These are phyloP conservation scores for Candida glucosophila DNA, from an alignment of 1,139 yeast genomes.

Conservation along the genomic window DNA sequence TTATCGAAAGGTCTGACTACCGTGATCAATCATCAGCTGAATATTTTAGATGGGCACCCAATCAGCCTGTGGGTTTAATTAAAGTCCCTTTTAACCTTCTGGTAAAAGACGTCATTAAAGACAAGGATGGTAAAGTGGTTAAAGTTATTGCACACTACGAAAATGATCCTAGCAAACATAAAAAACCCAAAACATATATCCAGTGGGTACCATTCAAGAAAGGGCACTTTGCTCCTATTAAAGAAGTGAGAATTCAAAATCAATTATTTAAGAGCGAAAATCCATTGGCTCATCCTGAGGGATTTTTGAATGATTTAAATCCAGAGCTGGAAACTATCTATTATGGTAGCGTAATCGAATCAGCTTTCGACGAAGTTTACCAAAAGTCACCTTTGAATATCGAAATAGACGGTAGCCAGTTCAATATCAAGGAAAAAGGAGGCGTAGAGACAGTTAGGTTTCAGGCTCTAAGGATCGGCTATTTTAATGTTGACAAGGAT, in stretches of 20 bases:
- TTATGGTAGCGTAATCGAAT: constrained; percentile 66
- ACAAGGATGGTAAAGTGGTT: constrained; percentile 52
- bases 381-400: constrained; percentile 71
- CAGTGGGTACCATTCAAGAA: constrained; percentile 97
- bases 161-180: constrained; percentile 41
- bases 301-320: constrained; percentile 77
- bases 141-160: constrained; percentile 79
- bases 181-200: constrained; percentile 87
- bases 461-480: constrained; percentile 97
- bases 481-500: constrained; percentile 87
- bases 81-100: constrained; percentile 81
- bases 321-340: constrained; percentile 66
- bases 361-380: constrained; percentile 63
- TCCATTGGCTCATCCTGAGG: constrained; percentile 83
- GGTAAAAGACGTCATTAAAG: constrained; percentile 61
- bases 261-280: constrained; percentile 87
- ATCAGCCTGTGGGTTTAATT: constrained; percentile 92
- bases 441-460: constrained; percentile 84
- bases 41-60: constrained; percentile 88
- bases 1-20: constrained; percentile 82
- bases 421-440: constrained; percentile 54
- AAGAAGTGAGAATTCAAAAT: constrained; percentile 81
- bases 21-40: constrained; percentile 50
- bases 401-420: constrained; percentile 56
- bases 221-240: constrained; percentile 43